phyloP scores from a whole-genome alignment of 2,329 filamentous ascomycete species.

The Thelonectria blattea region DNA sequence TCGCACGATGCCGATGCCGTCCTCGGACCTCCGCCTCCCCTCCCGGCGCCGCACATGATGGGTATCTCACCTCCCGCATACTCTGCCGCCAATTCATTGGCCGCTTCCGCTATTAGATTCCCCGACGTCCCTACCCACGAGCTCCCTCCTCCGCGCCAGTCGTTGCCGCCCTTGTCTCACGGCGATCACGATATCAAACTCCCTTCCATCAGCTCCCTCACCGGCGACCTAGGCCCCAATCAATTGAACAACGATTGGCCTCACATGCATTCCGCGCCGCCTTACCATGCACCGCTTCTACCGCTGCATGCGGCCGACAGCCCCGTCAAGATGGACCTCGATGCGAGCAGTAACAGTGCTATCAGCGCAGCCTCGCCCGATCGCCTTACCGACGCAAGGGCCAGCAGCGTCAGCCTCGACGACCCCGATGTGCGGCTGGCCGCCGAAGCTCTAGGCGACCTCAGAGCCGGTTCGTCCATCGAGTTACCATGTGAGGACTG shows the following conservation, averaged over 20 bases:
- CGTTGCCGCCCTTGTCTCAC: slow-evolving; percentile 29
- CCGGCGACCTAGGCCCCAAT: slow-evolving; percentile 38
- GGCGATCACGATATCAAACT: slow-evolving; percentile 41
- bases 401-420: slow-evolving; percentile 63
- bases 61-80: slow-evolving; percentile 36
- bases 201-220: slow-evolving; percentile 46
- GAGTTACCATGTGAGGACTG: slow-evolving; percentile 6
- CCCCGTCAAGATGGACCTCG: slow-evolving; percentile 56
- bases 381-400: slow-evolving; percentile 50
- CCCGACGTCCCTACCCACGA: slow-evolving; percentile 39
- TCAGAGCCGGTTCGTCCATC: slow-evolving; percentile 68
- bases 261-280: slow-evolving; percentile 55
- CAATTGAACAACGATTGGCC: slow-evolving; percentile 48
- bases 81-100: slow-evolving; percentile 23
- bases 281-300: slow-evolving; percentile 43
- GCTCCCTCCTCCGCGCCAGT: slow-evolving; percentile 32
- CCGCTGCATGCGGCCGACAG: slow-evolving; percentile 49
- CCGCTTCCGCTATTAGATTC: slow-evolving; percentile 37
- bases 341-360: slow-evolving; percentile 50
- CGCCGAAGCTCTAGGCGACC: slow-evolving; percentile 76
- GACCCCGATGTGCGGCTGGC: slow-evolving; percentile 73
- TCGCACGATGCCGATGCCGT: slow-evolving; percentile 29
- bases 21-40: slow-evolving; percentile 38
- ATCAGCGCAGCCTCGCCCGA: slow-evolving; percentile 54
- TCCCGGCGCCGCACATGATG: slow-evolving; percentile 34